Conservation (phyloP, 2,329 filamentous ascomycete species). For the Ophiostoma sp. region DNA sequence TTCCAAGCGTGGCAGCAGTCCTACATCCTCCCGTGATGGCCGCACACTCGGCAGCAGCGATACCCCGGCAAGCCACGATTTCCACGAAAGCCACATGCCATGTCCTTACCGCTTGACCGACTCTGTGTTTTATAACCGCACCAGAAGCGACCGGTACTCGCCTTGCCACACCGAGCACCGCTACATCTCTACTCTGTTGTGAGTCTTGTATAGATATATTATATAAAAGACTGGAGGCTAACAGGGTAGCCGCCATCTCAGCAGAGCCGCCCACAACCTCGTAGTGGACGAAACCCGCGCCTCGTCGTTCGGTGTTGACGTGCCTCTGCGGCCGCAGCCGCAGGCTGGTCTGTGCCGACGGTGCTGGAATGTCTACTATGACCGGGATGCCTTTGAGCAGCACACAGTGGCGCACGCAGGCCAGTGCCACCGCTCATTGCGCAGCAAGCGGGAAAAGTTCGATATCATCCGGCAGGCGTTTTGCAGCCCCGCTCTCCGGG, state of each 20-base stretch:
- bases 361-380: background rate
- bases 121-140: background rate
- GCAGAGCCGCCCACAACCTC: background rate
- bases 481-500: background rate
- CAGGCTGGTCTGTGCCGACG: background rate
- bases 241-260: background rate
- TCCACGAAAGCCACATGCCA: background rate
- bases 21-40: background rate
- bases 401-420: background rate
- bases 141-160: slow-evolving; percentile 29
- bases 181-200: slow-evolving; percentile 36
- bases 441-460: background rate
- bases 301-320: background rate
- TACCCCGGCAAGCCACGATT: too few relatives aligned
- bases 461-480: background rate
- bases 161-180: slow-evolving; percentile 34
- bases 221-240: background rate
- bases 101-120: background rate
- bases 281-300: background rate
- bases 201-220: slow-evolving; percentile 23
- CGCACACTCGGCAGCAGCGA: too few relatives aligned
- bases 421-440: background rate
- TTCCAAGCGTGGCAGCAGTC: background rate
- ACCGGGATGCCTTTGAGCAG: background rate
- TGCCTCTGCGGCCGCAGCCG: background rate